Percentiles rank a stretch among this genome's conserved stretches.
phyloP scores from a whole-genome alignment of 2,329 filamentous ascomycete genomes.

The Sarocladium brachiariae region DNA sequence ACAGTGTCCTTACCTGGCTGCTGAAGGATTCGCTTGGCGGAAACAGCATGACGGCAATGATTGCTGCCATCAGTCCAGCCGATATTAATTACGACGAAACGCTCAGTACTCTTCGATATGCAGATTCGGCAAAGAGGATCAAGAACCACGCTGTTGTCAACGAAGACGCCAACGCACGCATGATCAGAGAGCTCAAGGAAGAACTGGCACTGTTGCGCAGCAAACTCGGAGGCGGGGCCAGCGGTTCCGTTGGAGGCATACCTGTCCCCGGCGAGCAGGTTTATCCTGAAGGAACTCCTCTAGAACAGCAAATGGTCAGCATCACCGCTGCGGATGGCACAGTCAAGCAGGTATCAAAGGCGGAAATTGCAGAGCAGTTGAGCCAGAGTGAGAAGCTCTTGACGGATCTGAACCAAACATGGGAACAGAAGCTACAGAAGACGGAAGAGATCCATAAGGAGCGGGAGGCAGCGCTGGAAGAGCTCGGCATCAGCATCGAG shows the following conservation, averaged over 20 bases:
- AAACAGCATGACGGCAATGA: conserved; percentile 99
- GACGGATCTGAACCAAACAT: conserved; percentile 93
- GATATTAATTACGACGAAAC: conserved; percentile 99
- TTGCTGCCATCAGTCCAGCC: conserved; percentile 94
- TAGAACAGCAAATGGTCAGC: conserved; percentile 94
- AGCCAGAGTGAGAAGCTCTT: conserved; percentile 95
- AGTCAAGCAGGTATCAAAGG: conserved; percentile 94
- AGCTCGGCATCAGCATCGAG: conserved; percentile 96
- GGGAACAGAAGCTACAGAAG: conserved; percentile 93
- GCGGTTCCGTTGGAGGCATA: conserved; percentile 37
- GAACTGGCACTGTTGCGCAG: conserved; percentile 79
- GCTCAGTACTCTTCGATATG: conserved; percentile 88
- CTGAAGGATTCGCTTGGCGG: conserved; percentile 94
- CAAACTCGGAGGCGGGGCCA: conserved; percentile 63
- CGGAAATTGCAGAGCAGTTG: conserved; percentile 93
- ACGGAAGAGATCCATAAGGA: conserved; percentile 98
- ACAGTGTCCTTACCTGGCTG: conserved; percentile 93
- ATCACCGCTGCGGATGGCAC: conserved; percentile 81
- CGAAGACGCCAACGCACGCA: conserved; percentile 96
- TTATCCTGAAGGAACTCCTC: conserved; percentile 86
- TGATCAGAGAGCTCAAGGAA: conserved; percentile 97
- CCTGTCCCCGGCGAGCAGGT: conserved; percentile 62
- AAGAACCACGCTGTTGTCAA: conserved; percentile 99
- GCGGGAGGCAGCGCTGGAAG: conserved; percentile 87
- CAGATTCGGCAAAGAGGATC: conserved; percentile 96